Base-by-base conservation (phyloP, 1,284 basidiomycete species). In the Crucibulum cyathiforme region DNA sequence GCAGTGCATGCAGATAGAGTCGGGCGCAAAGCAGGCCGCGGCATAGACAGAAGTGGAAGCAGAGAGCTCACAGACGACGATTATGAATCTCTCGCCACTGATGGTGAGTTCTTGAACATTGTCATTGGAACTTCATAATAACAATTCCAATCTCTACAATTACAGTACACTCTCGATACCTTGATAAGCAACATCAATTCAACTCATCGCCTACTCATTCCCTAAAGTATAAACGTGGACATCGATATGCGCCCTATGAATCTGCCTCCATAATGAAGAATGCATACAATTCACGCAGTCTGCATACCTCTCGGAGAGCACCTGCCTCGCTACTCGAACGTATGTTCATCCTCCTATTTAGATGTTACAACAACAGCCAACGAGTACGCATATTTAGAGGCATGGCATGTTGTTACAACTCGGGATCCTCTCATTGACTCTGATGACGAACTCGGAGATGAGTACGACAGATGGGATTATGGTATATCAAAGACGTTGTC, bases 391-490 rank as follows among this genome's bases (percentile, higher is more conserved):
- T 56, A 39, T 63, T 35, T 68, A 90, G 87, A 89, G 67, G 83
- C 84, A 15, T 89, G 83, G 83, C 81, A 87, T 64, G 76, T 81
- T 51, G 77, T 85, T 58, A 81, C 76, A 54, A 82, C 77, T 48
- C 82, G 79, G 54, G 85, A 85, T 64, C 81, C 85, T 17, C 72
- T 86, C 37, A 66, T 78, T 48, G 85, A 85, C 65, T 87, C 83
- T 24, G 88, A 89, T 64, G 85, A 86, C 46, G 83, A 85, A 64
- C 68, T 72, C 35, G 75, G 73, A 58, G 88, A 92, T 68, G 84
- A 87, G 69, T 70, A 82, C 61, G 77, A 80, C 19, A 81, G 83
- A 43, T 71, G 78, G 45, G 87, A 88, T 65, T 87, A 87, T 63
- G 70, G 87, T 87, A 57, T 57, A 82, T 72, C 57, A 49, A 45